Conservation (phyloP, 2,329 filamentous ascomycete genomes). For the Ophiostoma tasmaniense region DNA sequence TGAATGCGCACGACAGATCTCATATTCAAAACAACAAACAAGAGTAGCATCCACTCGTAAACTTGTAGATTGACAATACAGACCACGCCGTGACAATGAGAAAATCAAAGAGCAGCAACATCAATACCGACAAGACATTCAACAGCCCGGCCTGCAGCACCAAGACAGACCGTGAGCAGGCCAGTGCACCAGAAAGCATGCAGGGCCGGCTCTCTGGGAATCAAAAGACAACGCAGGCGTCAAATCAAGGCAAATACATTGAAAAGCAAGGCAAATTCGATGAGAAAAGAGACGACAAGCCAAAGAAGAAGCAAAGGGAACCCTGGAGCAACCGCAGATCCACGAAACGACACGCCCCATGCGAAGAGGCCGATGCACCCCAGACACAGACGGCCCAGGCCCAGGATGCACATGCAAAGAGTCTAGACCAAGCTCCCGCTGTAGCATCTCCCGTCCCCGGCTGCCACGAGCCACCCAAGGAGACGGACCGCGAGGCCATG, state of each 20-base stretch:
- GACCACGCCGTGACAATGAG: neutral
- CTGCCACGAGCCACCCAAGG: neutral
- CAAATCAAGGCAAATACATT: neutral
- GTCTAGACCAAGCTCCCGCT: neutral
- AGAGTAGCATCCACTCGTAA: neutral
- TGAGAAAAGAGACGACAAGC: neutral
- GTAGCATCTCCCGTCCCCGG: neutral
- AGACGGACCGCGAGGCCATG: constrained; percentile 3
- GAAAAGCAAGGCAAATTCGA: neutral
- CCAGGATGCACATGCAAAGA: neutral
- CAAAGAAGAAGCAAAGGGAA: neutral
- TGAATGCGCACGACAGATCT: neutral
- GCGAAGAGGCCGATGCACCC: neutral
- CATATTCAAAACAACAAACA: neutral
- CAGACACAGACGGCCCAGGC: neutral
- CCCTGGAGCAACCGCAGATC: neutral
- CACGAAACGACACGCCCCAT: neutral
- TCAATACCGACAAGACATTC: neutral
- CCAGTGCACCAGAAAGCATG: neutral
- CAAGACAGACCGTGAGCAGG: neutral
- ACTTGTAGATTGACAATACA: neutral
- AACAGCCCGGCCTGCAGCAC: neutral
- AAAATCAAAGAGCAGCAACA: neutral
- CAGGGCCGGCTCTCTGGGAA: neutral
- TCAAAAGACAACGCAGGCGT: no score